Percentiles rank a stretch among this genome's conserved stretches.
Evolutionary conservation across 2,329 filamentous ascomycete genomes (phyloP).

Genomic region (Anthostomella pinea): DNA sequence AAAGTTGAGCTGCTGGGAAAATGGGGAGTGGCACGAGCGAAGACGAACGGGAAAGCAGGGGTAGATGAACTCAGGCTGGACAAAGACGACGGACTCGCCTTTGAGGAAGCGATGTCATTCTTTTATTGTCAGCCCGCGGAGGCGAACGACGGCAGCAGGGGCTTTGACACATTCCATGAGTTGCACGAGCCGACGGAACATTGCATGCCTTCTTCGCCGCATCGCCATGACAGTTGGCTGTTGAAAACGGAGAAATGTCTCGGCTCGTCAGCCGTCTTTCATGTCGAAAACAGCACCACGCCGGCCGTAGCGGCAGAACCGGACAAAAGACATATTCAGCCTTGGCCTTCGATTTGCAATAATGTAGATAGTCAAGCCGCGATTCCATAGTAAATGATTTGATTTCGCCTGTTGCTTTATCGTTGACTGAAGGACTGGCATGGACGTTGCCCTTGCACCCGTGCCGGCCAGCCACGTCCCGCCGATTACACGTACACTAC

Average conservation of each 20-base stretch:
- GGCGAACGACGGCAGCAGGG: too few relatives aligned
- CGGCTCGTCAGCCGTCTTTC: too few relatives aligned
- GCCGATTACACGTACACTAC: too few relatives aligned
- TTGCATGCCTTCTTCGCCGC: conserved; percentile 1
- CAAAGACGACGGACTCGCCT: conserved; percentile 14
- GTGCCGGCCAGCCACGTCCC: too few relatives aligned
- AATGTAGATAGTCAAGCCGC: background rate
- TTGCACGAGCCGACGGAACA: conserved; percentile 3
- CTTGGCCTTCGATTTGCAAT: background rate
- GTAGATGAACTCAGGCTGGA: conserved; percentile 15
- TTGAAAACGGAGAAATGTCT: conserved; percentile 19
- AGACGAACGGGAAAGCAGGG: conserved; percentile 1
- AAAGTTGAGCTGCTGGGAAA: conserved; percentile 1
- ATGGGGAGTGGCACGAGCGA: conserved; percentile 1
- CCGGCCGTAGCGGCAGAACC: background rate
- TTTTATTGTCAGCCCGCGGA: too few relatives aligned
- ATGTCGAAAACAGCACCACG: conserved; percentile 13
- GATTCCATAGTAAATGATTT: too few relatives aligned
- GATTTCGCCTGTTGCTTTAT: background rate
- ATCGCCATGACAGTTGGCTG: conserved; percentile 1
- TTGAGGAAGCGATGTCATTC: conserved; percentile 20
- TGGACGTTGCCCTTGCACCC: too few relatives aligned
- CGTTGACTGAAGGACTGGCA: too few relatives aligned
- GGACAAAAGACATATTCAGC: conserved; percentile 1
- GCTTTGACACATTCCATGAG: conserved; percentile 14